phyloP scores from a whole-genome alignment of 495 filamentous ascomycete species.

The Aspergillus campestris region DNA sequence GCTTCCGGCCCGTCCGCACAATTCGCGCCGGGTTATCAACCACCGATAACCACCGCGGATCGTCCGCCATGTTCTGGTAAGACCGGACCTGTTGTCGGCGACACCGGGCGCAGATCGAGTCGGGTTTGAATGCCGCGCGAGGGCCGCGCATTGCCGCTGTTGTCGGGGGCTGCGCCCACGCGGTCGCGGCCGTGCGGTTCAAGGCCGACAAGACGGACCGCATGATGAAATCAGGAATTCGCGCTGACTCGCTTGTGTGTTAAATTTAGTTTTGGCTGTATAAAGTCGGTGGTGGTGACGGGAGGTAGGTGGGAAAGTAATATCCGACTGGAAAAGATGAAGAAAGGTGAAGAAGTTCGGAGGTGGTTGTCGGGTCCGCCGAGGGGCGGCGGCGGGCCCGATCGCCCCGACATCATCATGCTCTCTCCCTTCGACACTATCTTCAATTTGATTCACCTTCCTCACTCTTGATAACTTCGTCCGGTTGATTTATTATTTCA shows the following conservation, averaged over 20 bases:
- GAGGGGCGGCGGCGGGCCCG: background rate
- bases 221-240: slow-evolving; percentile 14
- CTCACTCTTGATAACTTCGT: too few relatives aligned
- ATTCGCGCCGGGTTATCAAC: slow-evolving; percentile 77
- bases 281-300: background rate
- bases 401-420: slow-evolving; percentile 4
- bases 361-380: background rate
- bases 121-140: slow-evolving; percentile 15
- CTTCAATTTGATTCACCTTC: background rate
- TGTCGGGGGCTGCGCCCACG: slow-evolving; percentile 14
- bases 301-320: too few relatives aligned
- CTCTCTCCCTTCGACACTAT: slow-evolving; percentile 7
- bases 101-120: slow-evolving; percentile 32
- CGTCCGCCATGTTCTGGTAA: slow-evolving; percentile 41
- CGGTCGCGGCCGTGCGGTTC: slow-evolving; percentile 16
- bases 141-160: slow-evolving; percentile 11
- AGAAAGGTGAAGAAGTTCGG: too few relatives aligned
- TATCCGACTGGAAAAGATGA: too few relatives aligned
- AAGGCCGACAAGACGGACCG: slow-evolving; percentile 24
- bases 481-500: background rate
- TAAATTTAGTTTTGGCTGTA: background rate
- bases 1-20: slow-evolving; percentile 60
- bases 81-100: slow-evolving; percentile 30
- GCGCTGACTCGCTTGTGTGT: background rate
- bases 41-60: slow-evolving; percentile 67